Conservation (phyloP, 2,329 filamentous ascomycete genomes). For the Bretziella fagacearum region DNA sequence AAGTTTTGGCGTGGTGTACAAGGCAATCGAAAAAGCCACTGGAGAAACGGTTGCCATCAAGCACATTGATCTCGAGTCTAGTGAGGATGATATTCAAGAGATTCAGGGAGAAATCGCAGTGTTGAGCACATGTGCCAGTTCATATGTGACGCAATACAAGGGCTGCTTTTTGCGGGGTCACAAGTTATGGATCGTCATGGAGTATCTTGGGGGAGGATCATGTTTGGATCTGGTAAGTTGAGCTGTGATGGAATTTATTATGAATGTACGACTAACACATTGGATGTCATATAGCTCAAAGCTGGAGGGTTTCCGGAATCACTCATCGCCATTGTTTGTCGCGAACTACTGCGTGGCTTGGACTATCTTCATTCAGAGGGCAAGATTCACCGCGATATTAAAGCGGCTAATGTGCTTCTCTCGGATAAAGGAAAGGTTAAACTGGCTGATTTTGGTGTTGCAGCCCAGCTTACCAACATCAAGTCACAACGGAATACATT, state of each 20-base stretch:
- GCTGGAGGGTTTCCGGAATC: constrained; percentile 73
- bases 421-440: constrained; percentile 83
- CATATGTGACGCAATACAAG: constrained; percentile 90
- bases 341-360: constrained; percentile 73
- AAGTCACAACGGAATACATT: constrained; percentile 96
- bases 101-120: constrained; percentile 96
- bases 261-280: no score
- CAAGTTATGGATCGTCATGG: constrained; percentile 99
- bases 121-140: constrained; percentile 83
- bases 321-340: constrained; percentile 87
- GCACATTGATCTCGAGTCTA: constrained; percentile 96
- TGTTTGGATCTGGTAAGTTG: constrained; percentile 69
- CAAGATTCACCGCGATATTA: constrained; percentile 94
- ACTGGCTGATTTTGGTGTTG: constrained; percentile 91
- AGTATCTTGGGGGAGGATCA: constrained; percentile 86
- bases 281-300: constrained; percentile 67
- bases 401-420: constrained; percentile 90
- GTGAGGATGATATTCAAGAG: constrained; percentile 94
- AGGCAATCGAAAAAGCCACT: constrained; percentile 78
- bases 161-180: constrained; percentile 89
- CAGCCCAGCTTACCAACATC: constrained; percentile 90
- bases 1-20: constrained; percentile 94
- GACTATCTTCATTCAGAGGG: constrained; percentile 88
- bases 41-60: constrained; percentile 94
- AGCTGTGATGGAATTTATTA: not conserved